Conservation (phyloP, 495 filamentous ascomycete genomes). For the Neurospora tetrasperma region DNA sequence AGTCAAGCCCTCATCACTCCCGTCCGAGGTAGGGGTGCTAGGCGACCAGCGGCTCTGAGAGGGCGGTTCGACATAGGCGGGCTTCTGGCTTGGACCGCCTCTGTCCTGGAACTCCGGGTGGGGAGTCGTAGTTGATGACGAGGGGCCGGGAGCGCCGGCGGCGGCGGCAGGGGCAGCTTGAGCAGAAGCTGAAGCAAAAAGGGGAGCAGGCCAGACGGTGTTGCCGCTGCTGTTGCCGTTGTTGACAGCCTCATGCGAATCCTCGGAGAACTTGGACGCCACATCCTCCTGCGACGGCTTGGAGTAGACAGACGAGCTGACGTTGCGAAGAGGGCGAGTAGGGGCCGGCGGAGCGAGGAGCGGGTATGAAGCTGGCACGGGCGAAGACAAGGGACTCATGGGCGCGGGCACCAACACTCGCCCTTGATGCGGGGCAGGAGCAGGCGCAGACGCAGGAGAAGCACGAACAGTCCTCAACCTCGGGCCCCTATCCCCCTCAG, state of each 20-base stretch:
- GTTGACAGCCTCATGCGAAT: not conserved
- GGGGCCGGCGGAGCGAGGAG: not conserved
- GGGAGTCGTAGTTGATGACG: not conserved
- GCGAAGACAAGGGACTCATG: not conserved
- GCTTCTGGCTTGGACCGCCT: not conserved
- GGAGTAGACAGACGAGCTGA: not conserved
- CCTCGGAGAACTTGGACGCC: not conserved
- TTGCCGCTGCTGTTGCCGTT: not conserved
- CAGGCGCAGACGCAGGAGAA: not conserved
- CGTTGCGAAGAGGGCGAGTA: not conserved
- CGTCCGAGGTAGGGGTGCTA: not conserved
- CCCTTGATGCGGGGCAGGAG: not conserved
- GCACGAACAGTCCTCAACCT: not conserved
- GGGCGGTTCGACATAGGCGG: not conserved
- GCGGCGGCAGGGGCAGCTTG: not conserved
- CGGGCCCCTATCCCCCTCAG: not conserved
- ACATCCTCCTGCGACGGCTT: not conserved
- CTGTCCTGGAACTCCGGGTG: not conserved
- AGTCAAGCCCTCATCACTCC: not conserved
- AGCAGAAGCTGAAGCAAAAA: not conserved
- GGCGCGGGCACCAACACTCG: not conserved
- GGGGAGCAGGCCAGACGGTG: not conserved
- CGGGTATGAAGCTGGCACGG: not conserved
- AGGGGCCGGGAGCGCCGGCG: not conserved
- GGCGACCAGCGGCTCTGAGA: not conserved